Percentiles rank a stretch among this genome's conserved stretches.
phyloP scores from a whole-genome alignment of 1,139 yeast species.

The Kodamaea arcana region DNA sequence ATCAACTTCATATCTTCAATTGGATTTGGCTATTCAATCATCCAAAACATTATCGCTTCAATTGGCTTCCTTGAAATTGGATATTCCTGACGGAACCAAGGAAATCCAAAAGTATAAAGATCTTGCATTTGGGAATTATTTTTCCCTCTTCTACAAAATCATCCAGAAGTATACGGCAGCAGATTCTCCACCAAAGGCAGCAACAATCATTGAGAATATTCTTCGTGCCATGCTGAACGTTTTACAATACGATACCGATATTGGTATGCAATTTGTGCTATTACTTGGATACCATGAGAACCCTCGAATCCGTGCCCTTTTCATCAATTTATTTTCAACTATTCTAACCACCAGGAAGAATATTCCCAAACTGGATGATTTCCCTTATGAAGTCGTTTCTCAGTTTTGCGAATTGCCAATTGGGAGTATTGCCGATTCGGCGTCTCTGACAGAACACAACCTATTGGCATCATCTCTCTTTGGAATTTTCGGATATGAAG shows the following conservation, averaged over 20 bases:
- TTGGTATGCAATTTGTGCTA: conserved; percentile 72
- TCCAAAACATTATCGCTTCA: conserved; percentile 55
- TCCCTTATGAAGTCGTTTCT: conserved; percentile 21
- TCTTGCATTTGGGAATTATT: conserved; percentile 66
- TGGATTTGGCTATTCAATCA: conserved; percentile 66
- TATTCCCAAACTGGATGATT: conserved; percentile 20
- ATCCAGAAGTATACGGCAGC: conserved; percentile 53
- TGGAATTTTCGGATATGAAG: conserved; percentile 54
- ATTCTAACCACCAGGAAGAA: conserved; percentile 46
- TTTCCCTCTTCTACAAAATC: conserved; percentile 66
- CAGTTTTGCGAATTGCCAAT: conserved; percentile 19
- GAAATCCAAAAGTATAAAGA: conserved; percentile 58
- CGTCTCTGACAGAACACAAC: conserved; percentile 48
- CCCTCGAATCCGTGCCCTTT: conserved; percentile 60
- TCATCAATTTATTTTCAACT: conserved; percentile 71
- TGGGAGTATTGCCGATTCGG: conserved; percentile 64
- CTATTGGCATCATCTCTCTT: conserved; percentile 65
- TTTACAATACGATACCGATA: conserved; percentile 68
- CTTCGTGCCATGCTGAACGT: conserved; percentile 65
- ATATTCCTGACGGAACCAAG: conserved; percentile 57
- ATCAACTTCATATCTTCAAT: conserved; percentile 35
- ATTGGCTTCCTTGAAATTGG: conserved; percentile 54
- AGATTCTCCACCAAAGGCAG: conserved; percentile 46
- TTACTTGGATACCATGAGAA: conserved; percentile 78
- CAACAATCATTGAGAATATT: conserved; percentile 59